Percentiles rank a stretch among this genome's conserved stretches.
These are phyloP conservation scores for Xerocomus brunneocitrinus DNA, from an alignment of 768 basidiomycete species.

Conservation along the genomic window DNA sequence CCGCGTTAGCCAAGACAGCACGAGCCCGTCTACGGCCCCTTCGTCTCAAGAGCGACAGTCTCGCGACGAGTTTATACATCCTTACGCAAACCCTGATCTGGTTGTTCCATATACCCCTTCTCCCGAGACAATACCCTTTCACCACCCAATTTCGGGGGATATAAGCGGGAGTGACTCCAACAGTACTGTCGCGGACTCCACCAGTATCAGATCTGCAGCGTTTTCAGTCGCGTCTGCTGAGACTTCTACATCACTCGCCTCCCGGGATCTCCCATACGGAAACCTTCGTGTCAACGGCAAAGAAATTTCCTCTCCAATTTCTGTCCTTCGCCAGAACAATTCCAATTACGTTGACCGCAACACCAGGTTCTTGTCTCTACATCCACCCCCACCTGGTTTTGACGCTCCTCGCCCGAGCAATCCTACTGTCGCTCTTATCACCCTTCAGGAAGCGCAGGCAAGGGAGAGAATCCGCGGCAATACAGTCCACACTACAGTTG, in stretches of 20 bases:
- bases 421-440: constrained; percentile 62
- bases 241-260: constrained; percentile 27
- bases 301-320: constrained; percentile 55
- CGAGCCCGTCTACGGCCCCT: constrained; percentile 19
- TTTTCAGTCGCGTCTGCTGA: constrained; percentile 35
- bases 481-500: constrained; percentile 33
- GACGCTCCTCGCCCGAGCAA: constrained; percentile 50
- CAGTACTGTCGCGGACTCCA: constrained; percentile 46
- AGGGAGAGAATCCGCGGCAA: constrained; percentile 53
- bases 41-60: constrained; percentile 34
- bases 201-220: constrained; percentile 35
- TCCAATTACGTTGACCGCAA: constrained; percentile 27
- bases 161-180: constrained; percentile 48
- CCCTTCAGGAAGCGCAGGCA: constrained; percentile 75
- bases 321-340: constrained; percentile 32
- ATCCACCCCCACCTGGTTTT: constrained; percentile 31
- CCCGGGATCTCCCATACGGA: constrained; percentile 14
- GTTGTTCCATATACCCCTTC: constrained; percentile 37
- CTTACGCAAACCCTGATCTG: constrained; percentile 78
- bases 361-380: constrained; percentile 28
- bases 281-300: constrained; percentile 38
- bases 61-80: constrained; percentile 47
- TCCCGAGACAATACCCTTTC: constrained; percentile 25
- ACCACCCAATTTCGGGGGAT: constrained; percentile 28
- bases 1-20: constrained; percentile 7